Conservation (phyloP, 106 monocot genomes). For the Dendrobium huoshanense region DNA sequence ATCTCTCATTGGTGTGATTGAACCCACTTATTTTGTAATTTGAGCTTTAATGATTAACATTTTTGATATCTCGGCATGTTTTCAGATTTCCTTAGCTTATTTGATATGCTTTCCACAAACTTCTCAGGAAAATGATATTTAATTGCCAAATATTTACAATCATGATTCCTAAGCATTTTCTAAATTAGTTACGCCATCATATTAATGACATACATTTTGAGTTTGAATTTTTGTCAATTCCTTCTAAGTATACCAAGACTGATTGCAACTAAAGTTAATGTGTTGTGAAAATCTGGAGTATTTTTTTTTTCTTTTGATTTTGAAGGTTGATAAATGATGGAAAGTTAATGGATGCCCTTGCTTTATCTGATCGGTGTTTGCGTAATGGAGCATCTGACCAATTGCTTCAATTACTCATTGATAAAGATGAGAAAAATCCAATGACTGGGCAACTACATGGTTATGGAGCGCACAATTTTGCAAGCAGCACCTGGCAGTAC, state of each 20-base stretch:
- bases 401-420: conserved; percentile 81
- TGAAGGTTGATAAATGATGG: conserved; percentile 82
- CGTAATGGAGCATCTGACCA: conserved; percentile 82
- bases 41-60: background rate
- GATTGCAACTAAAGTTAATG: background rate
- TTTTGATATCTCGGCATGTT: background rate
- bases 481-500: conserved; percentile 68
- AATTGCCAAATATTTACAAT: background rate
- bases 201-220: background rate
- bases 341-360: conserved; percentile 91
- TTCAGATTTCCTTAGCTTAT: background rate
- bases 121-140: background rate
- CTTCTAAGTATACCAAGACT: background rate
- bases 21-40: background rate
- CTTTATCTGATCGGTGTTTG: conserved; percentile 85
- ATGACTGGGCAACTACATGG: conserved; percentile 22
- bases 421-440: conserved; percentile 40
- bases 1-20: background rate
- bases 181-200: background rate
- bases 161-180: background rate
- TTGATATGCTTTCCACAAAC: background rate
- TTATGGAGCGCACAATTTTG: conserved; percentile 36
- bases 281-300: background rate
- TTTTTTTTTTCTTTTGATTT: conserved; percentile 8
- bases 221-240: background rate